Evolutionary conservation across 371 early-diverging fungal genomes (phyloP), one percentile per base, ranked within the genome.

Genomic region (Rhizomucor pusillus): DNA sequence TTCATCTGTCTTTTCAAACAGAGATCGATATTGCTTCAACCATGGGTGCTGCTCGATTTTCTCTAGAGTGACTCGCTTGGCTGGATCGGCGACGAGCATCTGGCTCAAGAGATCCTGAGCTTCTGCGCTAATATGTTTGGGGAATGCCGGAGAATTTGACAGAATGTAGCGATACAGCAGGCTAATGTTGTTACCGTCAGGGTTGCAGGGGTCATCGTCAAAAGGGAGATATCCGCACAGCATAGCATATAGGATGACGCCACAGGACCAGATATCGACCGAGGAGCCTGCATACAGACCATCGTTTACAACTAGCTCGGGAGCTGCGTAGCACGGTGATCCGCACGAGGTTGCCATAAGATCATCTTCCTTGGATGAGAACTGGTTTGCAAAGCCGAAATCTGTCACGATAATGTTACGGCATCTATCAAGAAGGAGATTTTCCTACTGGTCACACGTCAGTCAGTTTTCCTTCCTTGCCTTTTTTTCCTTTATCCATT

Each of bases 371-470:
- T 74, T 91, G 63, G 77, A 81, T 43, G 84, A 69, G 57, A 91
- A 94, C 66, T 92, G 86, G 72, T 99, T 99, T 18, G 97, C 96
- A 65, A 99, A 95, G 3, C 99, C 99, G 83, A 99, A 99, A 67
- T 99, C 99, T 7, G 95, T 97, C 56, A 99, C 91, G 56, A 95
- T 88, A 29, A 98, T 87, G 71, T 92, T 90, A 23, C 89, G 79
- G 59, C 91, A 73, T 44, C 81, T 79, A 74, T 95, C 94, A 46
- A 94, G 73, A 45, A 96, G 69, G 48, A 96, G 65, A 60, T 96
- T 97, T 79, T 97, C 97, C 90, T 90, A 72, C 40, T 56, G 45
- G 23, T 93, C 41, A 14, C 41, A 41, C 11, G 16, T 41, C 19
- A 41, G 41, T 19, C 5, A 41, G 4, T 19, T 16, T 3, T 29